These are phyloP conservation scores for Candida sanyaensis DNA, from an alignment of 1,139 yeast genomes.

Conservation along the genomic window DNA sequence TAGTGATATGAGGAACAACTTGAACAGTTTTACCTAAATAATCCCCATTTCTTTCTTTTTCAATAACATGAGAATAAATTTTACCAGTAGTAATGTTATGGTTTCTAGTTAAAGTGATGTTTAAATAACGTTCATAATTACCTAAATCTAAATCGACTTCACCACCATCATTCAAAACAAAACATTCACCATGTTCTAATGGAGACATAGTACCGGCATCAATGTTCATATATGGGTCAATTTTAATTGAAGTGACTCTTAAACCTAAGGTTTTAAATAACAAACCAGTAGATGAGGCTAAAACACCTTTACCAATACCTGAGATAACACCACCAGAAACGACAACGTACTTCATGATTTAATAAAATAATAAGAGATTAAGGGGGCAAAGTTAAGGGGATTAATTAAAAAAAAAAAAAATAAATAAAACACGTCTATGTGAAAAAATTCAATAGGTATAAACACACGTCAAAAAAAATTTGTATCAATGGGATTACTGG, in stretches of 20 bases:
- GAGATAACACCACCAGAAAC: slow-evolving; percentile 99
- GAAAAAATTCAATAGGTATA: background rate
- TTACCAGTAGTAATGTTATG: slow-evolving; percentile 99
- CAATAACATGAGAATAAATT: slow-evolving; percentile 90
- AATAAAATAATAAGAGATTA: slow-evolving; percentile 2
- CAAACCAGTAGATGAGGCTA: slow-evolving; percentile 96
- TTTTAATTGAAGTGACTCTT: slow-evolving; percentile 94
- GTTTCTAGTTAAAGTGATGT: slow-evolving; percentile 87
- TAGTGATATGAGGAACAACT: slow-evolving; percentile 97
- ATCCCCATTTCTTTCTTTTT: slow-evolving; percentile 95
- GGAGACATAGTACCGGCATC: slow-evolving; percentile 99
- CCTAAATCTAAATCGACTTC: slow-evolving; percentile 98
- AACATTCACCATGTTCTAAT: slow-evolving; percentile 97
- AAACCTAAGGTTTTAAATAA: slow-evolving; percentile 90
- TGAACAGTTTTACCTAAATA: slow-evolving; percentile 99
- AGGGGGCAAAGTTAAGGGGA: background rate
- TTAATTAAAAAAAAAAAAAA: background rate
- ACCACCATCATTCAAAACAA: slow-evolving; percentile 97
- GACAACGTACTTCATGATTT: slow-evolving; percentile 91
- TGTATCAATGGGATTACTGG: background rate
- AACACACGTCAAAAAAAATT: slow-evolving; percentile 11
- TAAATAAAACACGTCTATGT: slow-evolving; percentile 1
- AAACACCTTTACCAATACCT: slow-evolving; percentile 98
- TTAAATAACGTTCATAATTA: slow-evolving; percentile 94
- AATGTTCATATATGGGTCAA: slow-evolving; percentile 98